A percentile compares a stretch with the other conserved stretches of the same genome.
These are phyloP conservation scores for Dendrobium nobile DNA, from an alignment of 106 monocot species.

Conservation along the genomic window DNA sequence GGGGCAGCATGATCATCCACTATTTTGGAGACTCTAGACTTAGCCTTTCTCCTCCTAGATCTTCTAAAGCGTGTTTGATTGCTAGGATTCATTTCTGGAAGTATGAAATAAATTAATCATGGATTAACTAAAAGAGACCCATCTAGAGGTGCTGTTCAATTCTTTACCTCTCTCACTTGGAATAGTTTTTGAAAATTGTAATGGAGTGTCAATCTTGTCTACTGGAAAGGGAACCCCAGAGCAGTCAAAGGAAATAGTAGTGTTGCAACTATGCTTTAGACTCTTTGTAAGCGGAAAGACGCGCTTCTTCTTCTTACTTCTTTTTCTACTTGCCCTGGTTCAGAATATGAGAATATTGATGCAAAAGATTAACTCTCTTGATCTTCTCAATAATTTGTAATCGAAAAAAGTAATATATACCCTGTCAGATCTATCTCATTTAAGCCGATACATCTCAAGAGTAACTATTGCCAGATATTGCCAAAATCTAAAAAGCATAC, in stretches of 20 bases:
- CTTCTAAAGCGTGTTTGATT: not conserved
- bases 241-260: not conserved
- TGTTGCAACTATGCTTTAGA: not conserved
- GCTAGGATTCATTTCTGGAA: not conserved
- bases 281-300: too few relatives aligned
- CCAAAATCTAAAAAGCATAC: not conserved
- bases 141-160: not conserved
- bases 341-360: not conserved
- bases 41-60: not conserved
- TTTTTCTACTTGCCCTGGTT: not conserved
- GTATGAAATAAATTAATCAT: not conserved
- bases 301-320: not conserved
- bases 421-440: not conserved
- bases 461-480: not conserved
- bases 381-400: not conserved
- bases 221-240: not conserved
- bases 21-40: not conserved
- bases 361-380: not conserved
- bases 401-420: not conserved
- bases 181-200: not conserved
- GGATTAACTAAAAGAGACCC: not conserved
- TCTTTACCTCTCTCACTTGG: not conserved
- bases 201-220: not conserved
- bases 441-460: not conserved
- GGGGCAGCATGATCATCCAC: not conserved